Evolutionary conservation across 2,329 filamentous ascomycete genomes (phyloP), one percentile per base, ranked within the genome.

Genomic region (Hypoxylon sp.): DNA sequence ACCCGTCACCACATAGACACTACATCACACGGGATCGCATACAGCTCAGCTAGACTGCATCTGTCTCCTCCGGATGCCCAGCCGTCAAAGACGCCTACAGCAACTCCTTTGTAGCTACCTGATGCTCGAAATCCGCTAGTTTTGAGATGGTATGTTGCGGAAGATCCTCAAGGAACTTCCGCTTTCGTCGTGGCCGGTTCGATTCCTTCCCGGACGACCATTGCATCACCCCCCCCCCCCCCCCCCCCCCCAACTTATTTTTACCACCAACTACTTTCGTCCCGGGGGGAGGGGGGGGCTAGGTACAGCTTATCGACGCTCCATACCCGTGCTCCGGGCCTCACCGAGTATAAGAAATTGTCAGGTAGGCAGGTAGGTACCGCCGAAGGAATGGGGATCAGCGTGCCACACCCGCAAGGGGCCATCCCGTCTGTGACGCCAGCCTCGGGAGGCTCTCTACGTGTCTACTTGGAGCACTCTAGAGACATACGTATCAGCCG

Each of bases 381-480:
- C 61, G 61, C 61, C 61, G 61, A 64, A 59, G 61, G 58, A 63
- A 61, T 58, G 41, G 47, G 7, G 61, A 62, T 64, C 58, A 21
- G 49, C 55, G 43, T 58, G 58, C 58, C 61, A 58, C 55, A 58
- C 58, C 58, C 61, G 58, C 41, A 42, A 55, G 58, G 48, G 53
- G 43, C 35, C 49, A 55, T 60, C 41, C 56, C 53, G 46, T 33
- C 18, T 42, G 48, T 53, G 43, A 56, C 48, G 48, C 60, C 52
- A 57, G 27, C 42, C 13, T 48, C 10, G 10, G 37, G 55, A 24
- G 37, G n/a, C n/a, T n/a, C 31, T 54, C 46, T 49, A 41, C 43
- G 45, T 50, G 29, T 45, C 41, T 62, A 53, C 27, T 29, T 11
- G 7, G 27, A 11, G 13, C 27, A 29, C 27, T 29, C 31, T 11